Percentiles rank a stretch among this genome's conserved stretches.
phyloP scores from a whole-genome alignment of 129 eudicot genomes.

The Centrapalus pauciflorus region DNA sequence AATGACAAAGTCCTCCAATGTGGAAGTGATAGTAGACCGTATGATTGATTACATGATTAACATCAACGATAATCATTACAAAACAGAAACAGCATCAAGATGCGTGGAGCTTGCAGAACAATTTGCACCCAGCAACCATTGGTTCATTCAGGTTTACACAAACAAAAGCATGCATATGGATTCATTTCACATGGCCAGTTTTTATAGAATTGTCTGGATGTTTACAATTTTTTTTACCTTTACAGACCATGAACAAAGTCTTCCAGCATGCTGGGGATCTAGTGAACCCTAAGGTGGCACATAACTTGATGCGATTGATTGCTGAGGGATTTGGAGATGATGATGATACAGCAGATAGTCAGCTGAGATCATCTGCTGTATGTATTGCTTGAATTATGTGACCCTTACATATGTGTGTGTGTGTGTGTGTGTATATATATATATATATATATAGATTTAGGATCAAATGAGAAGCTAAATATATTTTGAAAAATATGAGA shows the following conservation, averaged over 20 bases:
- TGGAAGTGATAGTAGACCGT: constrained; percentile 97
- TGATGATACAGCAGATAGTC: constrained; percentile 90
- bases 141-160: constrained; percentile 87
- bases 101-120: constrained; percentile 99
- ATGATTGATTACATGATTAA: constrained; percentile 98
- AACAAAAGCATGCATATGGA: not conserved
- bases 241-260: constrained; percentile 94
- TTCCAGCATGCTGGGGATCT: constrained; percentile 99
- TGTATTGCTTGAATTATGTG: constrained; percentile 18
- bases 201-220: not conserved
- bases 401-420: too few relatives aligned
- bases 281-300: constrained; percentile 88
- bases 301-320: constrained; percentile 93
- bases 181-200: not conserved
- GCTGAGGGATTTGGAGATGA: constrained; percentile 99
- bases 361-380: constrained; percentile 95
- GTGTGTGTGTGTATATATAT: too few relatives aligned
- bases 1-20: constrained; percentile 97
- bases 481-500: too few relatives aligned
- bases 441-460: too few relatives aligned
- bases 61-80: constrained; percentile 91
- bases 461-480: too few relatives aligned
- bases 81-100: constrained; percentile 96
- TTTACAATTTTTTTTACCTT: constrained; percentile 13
- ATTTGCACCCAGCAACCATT: constrained; percentile 97